These are phyloP conservation scores for Coemansia sp. DNA, from an alignment of 192 early-diverging fungal genomes.

Conservation along the genomic window DNA sequence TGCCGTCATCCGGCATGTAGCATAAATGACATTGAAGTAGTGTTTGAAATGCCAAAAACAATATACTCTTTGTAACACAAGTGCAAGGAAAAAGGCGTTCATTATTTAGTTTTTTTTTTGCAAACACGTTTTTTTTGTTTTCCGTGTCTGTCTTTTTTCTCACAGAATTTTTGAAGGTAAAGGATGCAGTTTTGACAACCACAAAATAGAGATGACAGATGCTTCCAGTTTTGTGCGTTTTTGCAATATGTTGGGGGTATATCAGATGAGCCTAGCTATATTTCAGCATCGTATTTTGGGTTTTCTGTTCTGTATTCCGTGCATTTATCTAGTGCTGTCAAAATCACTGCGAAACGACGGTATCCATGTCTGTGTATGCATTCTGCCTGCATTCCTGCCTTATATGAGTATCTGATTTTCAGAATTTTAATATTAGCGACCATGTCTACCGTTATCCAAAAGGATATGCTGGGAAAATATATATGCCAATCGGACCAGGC, in stretches of 20 bases:
- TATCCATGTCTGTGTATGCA: background rate
- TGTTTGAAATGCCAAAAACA: background rate
- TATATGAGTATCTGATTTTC: background rate
- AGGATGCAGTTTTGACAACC: background rate
- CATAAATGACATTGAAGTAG: background rate
- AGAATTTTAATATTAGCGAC: background rate
- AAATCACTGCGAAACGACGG: background rate
- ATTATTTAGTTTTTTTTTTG: background rate
- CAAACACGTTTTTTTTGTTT: background rate
- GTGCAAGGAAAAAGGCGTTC: background rate
- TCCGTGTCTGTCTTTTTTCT: background rate
- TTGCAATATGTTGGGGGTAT: background rate
- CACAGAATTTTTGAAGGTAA: background rate
- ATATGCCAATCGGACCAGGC: background rate
- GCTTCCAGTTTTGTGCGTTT: background rate
- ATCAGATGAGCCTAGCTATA: background rate
- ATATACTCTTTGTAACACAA: background rate
- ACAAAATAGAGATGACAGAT: background rate
- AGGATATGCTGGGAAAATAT: background rate
- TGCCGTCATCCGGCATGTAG: constrained; percentile 2
- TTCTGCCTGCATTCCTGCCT: background rate
- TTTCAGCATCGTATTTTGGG: background rate
- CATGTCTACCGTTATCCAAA: background rate
- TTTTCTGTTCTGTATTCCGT: background rate
- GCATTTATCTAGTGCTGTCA: background rate